phyloP scores from a whole-genome alignment of 2,329 filamentous ascomycete genomes.

The Lasiodiplodia citricola region DNA sequence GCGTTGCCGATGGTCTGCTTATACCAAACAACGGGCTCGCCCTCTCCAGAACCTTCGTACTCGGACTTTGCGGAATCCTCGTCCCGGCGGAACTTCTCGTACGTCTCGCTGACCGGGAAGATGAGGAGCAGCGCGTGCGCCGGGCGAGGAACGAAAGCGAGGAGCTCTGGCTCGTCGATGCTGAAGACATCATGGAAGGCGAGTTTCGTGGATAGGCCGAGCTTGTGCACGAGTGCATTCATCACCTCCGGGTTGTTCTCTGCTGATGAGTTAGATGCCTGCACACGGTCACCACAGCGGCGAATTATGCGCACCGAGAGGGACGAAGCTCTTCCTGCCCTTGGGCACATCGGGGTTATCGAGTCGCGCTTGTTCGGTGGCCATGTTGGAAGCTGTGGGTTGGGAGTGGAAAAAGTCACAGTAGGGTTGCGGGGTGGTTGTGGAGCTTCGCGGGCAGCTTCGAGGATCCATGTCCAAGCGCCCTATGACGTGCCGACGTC shows the following conservation, averaged over 20 bases:
- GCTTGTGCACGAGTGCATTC: constrained; percentile 53
- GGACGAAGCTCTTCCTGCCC: constrained; percentile 44
- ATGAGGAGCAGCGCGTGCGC: constrained; percentile 61
- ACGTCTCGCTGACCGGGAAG: constrained; percentile 51
- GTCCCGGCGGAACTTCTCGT: constrained; percentile 46
- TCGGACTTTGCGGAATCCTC: constrained; percentile 48
- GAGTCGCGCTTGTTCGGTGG: constrained; percentile 30
- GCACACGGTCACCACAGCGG: not conserved
- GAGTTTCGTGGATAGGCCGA: constrained; percentile 54
- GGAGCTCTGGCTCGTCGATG: constrained; percentile 56
- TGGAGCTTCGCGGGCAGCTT: constrained; percentile 21
- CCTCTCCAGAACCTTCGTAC: constrained; percentile 54
- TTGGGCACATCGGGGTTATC: constrained; percentile 35
- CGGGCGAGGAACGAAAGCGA: constrained; percentile 58
- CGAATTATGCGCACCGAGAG: constrained; percentile 37
- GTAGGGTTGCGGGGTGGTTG: constrained; percentile 6
- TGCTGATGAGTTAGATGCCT: constrained; percentile 25
- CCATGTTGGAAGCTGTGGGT: constrained; percentile 32
- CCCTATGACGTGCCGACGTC: constrained; percentile 21
- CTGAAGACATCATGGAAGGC: constrained; percentile 61
- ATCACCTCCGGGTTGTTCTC: constrained; percentile 65
- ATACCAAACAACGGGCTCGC: constrained; percentile 64
- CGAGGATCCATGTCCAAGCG: constrained; percentile 10
- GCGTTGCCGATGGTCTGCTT: constrained; percentile 64
- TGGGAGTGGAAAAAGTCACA: constrained; percentile 8